These are phyloP conservation scores for Voacanga thouarsii DNA, from an alignment of 257 asterid genomes.

Conservation along the genomic window DNA sequence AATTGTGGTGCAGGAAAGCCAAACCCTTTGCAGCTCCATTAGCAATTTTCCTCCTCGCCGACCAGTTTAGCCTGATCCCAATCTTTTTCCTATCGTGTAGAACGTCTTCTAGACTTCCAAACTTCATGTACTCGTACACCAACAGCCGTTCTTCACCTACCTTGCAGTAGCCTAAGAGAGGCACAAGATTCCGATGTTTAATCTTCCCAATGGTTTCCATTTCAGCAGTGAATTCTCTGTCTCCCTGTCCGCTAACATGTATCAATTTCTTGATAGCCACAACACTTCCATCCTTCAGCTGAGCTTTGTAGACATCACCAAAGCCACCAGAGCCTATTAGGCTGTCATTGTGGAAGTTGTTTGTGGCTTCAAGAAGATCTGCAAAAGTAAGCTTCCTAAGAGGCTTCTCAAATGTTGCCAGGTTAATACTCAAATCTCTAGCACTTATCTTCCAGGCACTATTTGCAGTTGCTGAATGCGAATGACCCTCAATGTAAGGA, in stretches of 20 bases:
- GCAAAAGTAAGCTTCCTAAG: slow-evolving; percentile 82
- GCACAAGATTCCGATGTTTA: slow-evolving; percentile 84
- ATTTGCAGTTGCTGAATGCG: slow-evolving; percentile 59
- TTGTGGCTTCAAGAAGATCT: slow-evolving; percentile 85
- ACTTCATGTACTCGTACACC: slow-evolving; percentile 93
- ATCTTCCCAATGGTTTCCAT: slow-evolving; percentile 96
- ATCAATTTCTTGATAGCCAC: slow-evolving; percentile 90
- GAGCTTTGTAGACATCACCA: slow-evolving; percentile 89
- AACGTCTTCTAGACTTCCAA: slow-evolving; percentile 87
- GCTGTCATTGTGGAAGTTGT: slow-evolving; percentile 68
- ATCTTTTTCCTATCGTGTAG: slow-evolving; percentile 56
- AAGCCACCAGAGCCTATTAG: slow-evolving; percentile 91
- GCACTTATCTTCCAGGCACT: slow-evolving; percentile 73
- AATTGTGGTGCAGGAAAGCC: slow-evolving; percentile 84
- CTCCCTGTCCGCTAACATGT: slow-evolving; percentile 88
- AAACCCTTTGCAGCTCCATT: slow-evolving; percentile 86
- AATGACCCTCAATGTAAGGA: slow-evolving; percentile 69
- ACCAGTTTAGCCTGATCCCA: slow-evolving; percentile 74
- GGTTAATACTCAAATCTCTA: slow-evolving; percentile 68
- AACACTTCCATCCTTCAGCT: slow-evolving; percentile 72
- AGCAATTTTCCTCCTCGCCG: slow-evolving; percentile 71
- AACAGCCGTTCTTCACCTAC: slow-evolving; percentile 83
- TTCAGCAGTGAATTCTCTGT: slow-evolving; percentile 87
- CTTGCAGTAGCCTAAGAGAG: slow-evolving; percentile 79
- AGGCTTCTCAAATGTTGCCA: slow-evolving; percentile 81